Evolutionary conservation across 2,329 filamentous ascomycete species (phyloP), one percentile per base, ranked within the genome.

Genomic region (Dothideomycetes sp.): DNA sequence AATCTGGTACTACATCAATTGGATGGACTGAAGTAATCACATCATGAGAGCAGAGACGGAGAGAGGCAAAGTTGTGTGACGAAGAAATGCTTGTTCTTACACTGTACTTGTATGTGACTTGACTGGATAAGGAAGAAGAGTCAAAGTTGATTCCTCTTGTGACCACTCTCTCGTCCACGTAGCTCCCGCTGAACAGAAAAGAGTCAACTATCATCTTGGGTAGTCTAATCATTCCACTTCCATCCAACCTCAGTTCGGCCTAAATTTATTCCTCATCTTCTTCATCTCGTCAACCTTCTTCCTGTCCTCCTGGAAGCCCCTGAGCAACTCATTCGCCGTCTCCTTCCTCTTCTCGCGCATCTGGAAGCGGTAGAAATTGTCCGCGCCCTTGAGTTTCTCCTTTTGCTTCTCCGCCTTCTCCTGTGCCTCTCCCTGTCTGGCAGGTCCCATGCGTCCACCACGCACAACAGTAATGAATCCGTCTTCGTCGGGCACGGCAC

Each of bases 391-490:
- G 55, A 71, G 73, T 65, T 73, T 78, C 64, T 74, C 60, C 52
- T 71, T 69, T 61, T 78, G 74, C 63, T 82, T 76, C 57, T 77
- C 74, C 44, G 69, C 64, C 53, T 74, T 62, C 31, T 69, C 70
- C 55, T 78, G 74, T 12, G 79, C 76, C 52, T 83, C 86, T 51
- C 81, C 81, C 47, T 78, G 72, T 41, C 80, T 74, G 2, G 84
- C 87, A 1, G 84, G 79, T n/a, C 81, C 82, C 5, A 71, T 71
- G 45, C 73, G 71, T 27, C 84, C 83, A 18, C 87, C 87, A 41
- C 84, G 74, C 1, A 80, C 83, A 17, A 98, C 91, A 3, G 88
- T 96, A 34, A 96, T 74, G 59, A 98, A 98, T 2, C 91, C 91
- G 60, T 98, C 91, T 55, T 86, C 88, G 60, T 98, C 91, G 0